These are phyloP conservation scores for Termitomyces sp. DNA, from an alignment of 768 basidiomycete genomes.

Conservation along the genomic window DNA sequence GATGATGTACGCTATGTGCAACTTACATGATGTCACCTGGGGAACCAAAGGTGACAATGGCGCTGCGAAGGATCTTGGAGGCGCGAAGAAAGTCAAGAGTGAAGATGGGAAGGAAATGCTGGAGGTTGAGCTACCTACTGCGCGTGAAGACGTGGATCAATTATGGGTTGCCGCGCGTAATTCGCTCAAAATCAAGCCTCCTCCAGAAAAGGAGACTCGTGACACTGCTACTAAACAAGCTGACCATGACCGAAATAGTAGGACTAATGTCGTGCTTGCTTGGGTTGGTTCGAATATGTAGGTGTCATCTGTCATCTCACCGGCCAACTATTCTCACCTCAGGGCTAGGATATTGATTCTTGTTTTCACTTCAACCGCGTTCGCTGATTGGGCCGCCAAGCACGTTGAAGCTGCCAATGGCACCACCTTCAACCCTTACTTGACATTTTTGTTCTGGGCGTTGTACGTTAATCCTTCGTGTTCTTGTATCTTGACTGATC, in stretches of 20 bases:
- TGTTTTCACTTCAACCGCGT: slow-evolving; percentile 72
- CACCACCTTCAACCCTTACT: slow-evolving; percentile 82
- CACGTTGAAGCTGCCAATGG: slow-evolving; percentile 47
- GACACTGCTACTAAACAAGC: slow-evolving; percentile 86
- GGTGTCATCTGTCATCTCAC: slow-evolving; percentile 18
- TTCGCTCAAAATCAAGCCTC: slow-evolving; percentile 61
- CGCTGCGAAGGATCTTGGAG: slow-evolving; percentile 81
- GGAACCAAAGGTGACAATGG: slow-evolving; percentile 94
- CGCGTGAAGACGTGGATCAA: slow-evolving; percentile 82
- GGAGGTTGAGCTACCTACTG: slow-evolving; percentile 81
- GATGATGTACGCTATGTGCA: slow-evolving; percentile 96
- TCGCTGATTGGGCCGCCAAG: slow-evolving; percentile 64
- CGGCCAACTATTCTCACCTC: neutral
- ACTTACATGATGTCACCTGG: slow-evolving; percentile 86
- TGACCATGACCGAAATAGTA: slow-evolving; percentile 79
- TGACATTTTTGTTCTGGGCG: slow-evolving; percentile 66
- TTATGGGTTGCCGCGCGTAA: slow-evolving; percentile 76
- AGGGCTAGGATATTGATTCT: slow-evolving; percentile 61
- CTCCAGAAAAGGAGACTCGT: slow-evolving; percentile 76
- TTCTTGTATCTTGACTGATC: neutral
- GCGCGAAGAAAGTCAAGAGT: slow-evolving; percentile 84
- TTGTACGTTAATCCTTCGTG: slow-evolving; percentile 18
- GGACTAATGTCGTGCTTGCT: slow-evolving; percentile 79
- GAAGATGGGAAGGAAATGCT: slow-evolving; percentile 82
- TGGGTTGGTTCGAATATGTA: slow-evolving; percentile 87